These are phyloP conservation scores for Scheffersomyces illinoinensis DNA, from an alignment of 1,139 yeast species.

Conservation along the genomic window DNA sequence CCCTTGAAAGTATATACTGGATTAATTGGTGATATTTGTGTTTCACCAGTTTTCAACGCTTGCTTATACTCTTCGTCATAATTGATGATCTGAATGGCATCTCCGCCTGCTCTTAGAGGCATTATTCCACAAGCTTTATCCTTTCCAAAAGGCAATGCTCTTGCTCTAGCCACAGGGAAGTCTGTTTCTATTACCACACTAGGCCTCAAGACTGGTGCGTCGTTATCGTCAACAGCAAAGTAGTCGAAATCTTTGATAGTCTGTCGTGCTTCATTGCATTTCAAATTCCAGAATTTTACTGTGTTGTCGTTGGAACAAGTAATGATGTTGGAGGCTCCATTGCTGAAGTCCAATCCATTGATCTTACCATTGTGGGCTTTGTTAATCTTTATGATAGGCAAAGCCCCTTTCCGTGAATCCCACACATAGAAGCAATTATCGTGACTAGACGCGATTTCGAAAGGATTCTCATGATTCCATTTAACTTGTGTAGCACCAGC, in stretches of 20 bases:
- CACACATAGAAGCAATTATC: constrained; percentile 78
- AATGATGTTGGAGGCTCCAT: constrained; percentile 59
- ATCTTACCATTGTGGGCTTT: constrained; percentile 79
- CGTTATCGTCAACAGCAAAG: constrained; percentile 20
- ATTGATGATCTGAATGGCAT: constrained; percentile 69
- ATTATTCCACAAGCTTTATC: constrained; percentile 78
- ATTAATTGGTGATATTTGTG: constrained; percentile 28
- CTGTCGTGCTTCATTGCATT: constrained; percentile 22
- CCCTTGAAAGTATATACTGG: constrained; percentile 73
- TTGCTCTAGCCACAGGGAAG: constrained; percentile 86
- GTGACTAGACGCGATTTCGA: constrained; percentile 82
- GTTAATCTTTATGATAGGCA: constrained; percentile 63
- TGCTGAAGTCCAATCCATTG: constrained; percentile 83
- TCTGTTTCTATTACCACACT: constrained; percentile 64
- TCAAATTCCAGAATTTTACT: constrained; percentile 84
- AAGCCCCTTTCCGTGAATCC: constrained; percentile 84
- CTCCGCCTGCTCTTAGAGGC: constrained; percentile 87
- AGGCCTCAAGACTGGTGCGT: constrained; percentile 34
- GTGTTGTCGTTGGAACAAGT: constrained; percentile 86
- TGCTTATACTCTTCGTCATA: constrained; percentile 48
- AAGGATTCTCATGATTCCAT: constrained; percentile 80
- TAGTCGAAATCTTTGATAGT: constrained; percentile 21
- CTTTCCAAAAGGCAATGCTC: constrained; percentile 85
- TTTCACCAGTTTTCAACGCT: constrained; percentile 26
- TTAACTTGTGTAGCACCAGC: constrained; percentile 95